phyloP scores from a whole-genome alignment of 2,329 filamentous ascomycete genomes.

The Alternaria conjuncta region DNA sequence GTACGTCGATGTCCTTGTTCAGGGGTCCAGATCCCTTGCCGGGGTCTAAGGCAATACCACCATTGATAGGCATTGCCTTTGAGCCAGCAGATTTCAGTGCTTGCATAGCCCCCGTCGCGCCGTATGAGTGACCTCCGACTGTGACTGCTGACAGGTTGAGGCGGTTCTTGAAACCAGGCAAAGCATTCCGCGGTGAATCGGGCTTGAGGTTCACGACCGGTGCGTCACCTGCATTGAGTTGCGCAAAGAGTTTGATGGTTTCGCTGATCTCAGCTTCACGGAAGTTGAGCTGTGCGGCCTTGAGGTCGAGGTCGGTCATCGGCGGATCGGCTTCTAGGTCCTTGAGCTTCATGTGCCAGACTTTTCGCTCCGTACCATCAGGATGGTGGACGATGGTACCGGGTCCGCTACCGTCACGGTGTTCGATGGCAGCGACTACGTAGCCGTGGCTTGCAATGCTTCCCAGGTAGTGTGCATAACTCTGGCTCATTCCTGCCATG shows the following conservation, averaged over 20 bases:
- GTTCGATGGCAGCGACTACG: slow-evolving; percentile 56
- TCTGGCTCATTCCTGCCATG: slow-evolving; percentile 54
- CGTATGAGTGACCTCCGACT: slow-evolving; percentile 70
- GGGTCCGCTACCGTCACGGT: slow-evolving; percentile 56
- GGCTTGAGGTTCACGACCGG: slow-evolving; percentile 52
- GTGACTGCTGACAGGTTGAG: slow-evolving; percentile 63
- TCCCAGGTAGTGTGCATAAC: slow-evolving; percentile 55
- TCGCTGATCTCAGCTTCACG: slow-evolving; percentile 56
- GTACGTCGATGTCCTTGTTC: slow-evolving; percentile 65
- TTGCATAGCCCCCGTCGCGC: slow-evolving; percentile 68
- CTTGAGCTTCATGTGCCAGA: slow-evolving; percentile 48
- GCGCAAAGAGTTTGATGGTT: slow-evolving; percentile 51
- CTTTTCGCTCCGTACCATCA: slow-evolving; percentile 39
- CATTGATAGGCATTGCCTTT: slow-evolving; percentile 57
- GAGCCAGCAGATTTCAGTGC: slow-evolving; percentile 60
- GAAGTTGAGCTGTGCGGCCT: slow-evolving; percentile 52
- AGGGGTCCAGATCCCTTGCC: slow-evolving; percentile 69
- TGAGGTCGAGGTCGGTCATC: slow-evolving; percentile 47
- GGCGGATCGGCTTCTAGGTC: slow-evolving; percentile 43
- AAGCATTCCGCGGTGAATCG: slow-evolving; percentile 55
- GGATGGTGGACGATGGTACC: slow-evolving; percentile 50
- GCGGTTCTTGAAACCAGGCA: slow-evolving; percentile 58
- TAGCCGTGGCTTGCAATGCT: slow-evolving; percentile 55
- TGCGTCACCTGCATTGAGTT: slow-evolving; percentile 48
- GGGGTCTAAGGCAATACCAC: slow-evolving; percentile 68